Evolutionary conservation across 305 asterid species (phyloP), one percentile per base, ranked within the genome.

Genomic region (Withania somnifera): DNA sequence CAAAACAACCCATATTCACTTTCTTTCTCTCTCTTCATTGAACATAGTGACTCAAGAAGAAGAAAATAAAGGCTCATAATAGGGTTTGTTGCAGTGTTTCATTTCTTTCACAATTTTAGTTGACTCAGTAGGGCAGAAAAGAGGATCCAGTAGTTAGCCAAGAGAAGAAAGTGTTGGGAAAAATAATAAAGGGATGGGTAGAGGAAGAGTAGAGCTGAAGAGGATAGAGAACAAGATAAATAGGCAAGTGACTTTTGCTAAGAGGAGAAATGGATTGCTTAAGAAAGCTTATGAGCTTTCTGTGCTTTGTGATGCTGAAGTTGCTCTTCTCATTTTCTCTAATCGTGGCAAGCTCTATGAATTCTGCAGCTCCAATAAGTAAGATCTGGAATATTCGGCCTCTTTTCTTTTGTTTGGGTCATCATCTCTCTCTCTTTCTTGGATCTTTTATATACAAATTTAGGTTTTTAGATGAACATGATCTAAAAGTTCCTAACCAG

Each of bases 151-250:
- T 20, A 47, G 60, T 32, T 60, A 81, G 40, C 85, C 83, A 83
- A 84, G 77, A 69, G 80, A 84, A 87, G 88, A 87, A 87, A 87
- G 82, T 30, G 22, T 4, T 3, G 6, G 64, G 24, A 10, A 9
- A 30, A 42, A 20, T 47, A 7, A 56, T 28, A 51, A 61, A 32
- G 58, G 64, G 11, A 93, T 92, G 97, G 98, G 98, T 22, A 90
- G 98, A 83, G 98, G 98, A 85, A 92, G 98, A 84, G 98, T 94
- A 57, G 97, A 94, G 89, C 81, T 94, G 93, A 94, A 94, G 92
- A 92, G 98, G 84, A 94, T 94, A 82, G 98, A 94, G 87, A 94
- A 94, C 89, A 94, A 94, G 90, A 94, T 94, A 85, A 94, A 94
- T 86, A 90, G 97, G 86, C 97, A 93, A 86, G 97, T 93, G 5